A percentile compares a stretch with the other conserved stretches of the same genome.
These are phyloP conservation scores for Strobilomyces echinocephalus DNA, from an alignment of 768 basidiomycete genomes.

Conservation along the genomic window DNA sequence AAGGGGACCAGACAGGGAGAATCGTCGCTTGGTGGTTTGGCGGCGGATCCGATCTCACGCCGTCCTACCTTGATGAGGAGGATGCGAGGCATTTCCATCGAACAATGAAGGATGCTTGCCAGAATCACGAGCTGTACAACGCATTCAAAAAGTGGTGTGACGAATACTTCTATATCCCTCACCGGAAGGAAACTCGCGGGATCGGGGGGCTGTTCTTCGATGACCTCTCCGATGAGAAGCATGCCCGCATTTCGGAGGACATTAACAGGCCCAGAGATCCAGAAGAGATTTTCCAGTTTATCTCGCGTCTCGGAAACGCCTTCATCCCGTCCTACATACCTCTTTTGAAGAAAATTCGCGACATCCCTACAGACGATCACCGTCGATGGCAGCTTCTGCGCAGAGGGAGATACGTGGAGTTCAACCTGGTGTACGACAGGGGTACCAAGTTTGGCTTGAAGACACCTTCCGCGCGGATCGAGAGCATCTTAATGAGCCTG, in stretches of 20 bases:
- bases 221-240: slow-evolving; percentile 68
- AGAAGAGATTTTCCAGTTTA: slow-evolving; percentile 72
- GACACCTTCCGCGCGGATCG: slow-evolving; percentile 82
- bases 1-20: slow-evolving; percentile 39
- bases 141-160: slow-evolving; percentile 95
- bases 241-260: slow-evolving; percentile 52
- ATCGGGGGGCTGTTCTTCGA: slow-evolving; percentile 97
- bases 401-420: slow-evolving; percentile 92
- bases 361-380: slow-evolving; percentile 57
- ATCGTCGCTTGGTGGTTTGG: slow-evolving; percentile 98
- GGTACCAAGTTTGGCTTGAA: slow-evolving; percentile 85
- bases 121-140: slow-evolving; percentile 65
- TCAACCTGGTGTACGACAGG: slow-evolving; percentile 82
- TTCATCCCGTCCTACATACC: slow-evolving; percentile 92
- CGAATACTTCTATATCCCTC: slow-evolving; percentile 92
- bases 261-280: slow-evolving; percentile 50
- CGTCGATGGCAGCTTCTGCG: slow-evolving; percentile 92
- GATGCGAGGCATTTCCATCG: slow-evolving; percentile 86
- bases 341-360: slow-evolving; percentile 61
- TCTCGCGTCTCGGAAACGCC: slow-evolving; percentile 66
- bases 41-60: slow-evolving; percentile 92
- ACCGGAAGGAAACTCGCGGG: slow-evolving; percentile 81
- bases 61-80: slow-evolving; percentile 84
- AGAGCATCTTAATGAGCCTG: slow-evolving; percentile 87
- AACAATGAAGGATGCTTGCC: slow-evolving; percentile 72